Evolutionary conservation across 176 grass and related monocot species (phyloP).

Genomic region (Alloteropsis semialata): DNA sequence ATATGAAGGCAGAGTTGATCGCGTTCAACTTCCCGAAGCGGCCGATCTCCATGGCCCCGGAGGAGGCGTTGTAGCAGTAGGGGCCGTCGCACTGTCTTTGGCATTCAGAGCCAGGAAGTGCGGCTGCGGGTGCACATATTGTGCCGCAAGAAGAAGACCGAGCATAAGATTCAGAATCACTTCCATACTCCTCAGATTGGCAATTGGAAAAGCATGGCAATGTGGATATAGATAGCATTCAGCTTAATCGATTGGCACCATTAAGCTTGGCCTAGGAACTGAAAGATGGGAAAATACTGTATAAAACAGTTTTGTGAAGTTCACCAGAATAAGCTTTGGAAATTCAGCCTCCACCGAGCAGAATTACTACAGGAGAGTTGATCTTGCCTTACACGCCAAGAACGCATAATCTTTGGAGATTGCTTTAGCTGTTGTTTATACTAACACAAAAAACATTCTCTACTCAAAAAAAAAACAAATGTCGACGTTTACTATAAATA

Average conservation of each 20-base stretch:
- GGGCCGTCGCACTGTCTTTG: constrained; percentile 3
- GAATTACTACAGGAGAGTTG: too few species aligned
- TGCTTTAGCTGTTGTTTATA: too few species aligned
- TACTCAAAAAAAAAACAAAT: too few species aligned
- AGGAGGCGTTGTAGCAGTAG: constrained; percentile 12
- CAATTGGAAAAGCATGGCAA: background rate
- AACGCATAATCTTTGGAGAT: too few species aligned
- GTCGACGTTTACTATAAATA: too few species aligned
- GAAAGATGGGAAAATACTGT: too few species aligned
- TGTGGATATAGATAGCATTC: background rate
- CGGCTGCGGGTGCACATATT: background rate
- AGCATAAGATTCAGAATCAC: background rate
- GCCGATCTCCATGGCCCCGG: accelerated
- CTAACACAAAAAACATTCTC: too few species aligned
- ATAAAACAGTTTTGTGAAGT: too few species aligned
- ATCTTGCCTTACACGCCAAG: too few species aligned
- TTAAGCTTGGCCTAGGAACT: too few species aligned
- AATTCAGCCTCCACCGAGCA: too few species aligned
- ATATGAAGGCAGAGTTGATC: background rate
- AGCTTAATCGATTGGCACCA: background rate
- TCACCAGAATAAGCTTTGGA: too few species aligned
- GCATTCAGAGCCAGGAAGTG: background rate
- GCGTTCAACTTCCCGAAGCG: background rate
- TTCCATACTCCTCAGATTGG: background rate
- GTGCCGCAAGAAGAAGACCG: background rate